Conservation (phyloP, 2,329 filamentous ascomycete genomes). For the Cadophora sp. region DNA sequence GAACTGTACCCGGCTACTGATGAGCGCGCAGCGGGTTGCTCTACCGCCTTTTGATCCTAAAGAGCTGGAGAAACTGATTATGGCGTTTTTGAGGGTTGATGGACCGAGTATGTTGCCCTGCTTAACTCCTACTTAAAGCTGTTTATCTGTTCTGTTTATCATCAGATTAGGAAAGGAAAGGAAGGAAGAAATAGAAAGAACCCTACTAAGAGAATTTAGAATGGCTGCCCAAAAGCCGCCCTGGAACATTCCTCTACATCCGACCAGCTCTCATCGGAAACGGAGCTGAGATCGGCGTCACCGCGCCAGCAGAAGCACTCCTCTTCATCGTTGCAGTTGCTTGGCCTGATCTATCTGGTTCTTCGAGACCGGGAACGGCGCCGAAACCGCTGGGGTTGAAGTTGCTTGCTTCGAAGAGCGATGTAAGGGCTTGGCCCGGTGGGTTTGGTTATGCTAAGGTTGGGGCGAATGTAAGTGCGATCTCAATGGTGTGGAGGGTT, state of each 20-base stretch:
- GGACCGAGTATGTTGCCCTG: constrained; percentile 52
- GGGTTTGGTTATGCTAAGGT: constrained; percentile 93
- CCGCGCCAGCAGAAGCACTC: constrained; percentile 79
- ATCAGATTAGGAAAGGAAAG: background rate
- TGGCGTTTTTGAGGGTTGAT: constrained; percentile 74
- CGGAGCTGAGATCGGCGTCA: constrained; percentile 79
- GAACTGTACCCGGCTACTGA: constrained; percentile 58
- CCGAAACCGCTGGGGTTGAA: constrained; percentile 63
- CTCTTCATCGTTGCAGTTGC: constrained; percentile 77
- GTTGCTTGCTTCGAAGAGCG: constrained; percentile 79
- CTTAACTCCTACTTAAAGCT: too few species aligned
- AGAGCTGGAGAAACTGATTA: constrained; percentile 78
- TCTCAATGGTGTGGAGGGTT: constrained; percentile 44
- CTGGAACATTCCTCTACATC: constrained; percentile 80
- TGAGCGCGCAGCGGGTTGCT: constrained; percentile 70
- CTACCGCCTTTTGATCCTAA: constrained; percentile 74
- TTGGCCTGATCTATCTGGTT: constrained; percentile 54
- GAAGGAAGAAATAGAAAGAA: background rate
- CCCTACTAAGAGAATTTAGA: constrained; percentile 49
- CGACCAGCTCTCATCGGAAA: constrained; percentile 88
- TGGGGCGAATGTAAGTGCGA: constrained; percentile 90
- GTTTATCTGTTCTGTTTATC: background rate
- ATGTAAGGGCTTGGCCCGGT: constrained; percentile 90
- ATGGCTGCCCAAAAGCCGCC: constrained; percentile 76
- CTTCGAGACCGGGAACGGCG: constrained; percentile 46